phyloP scores from a whole-genome alignment of 2,329 filamentous ascomycete species.

The Chalaropsis ovoidea region DNA sequence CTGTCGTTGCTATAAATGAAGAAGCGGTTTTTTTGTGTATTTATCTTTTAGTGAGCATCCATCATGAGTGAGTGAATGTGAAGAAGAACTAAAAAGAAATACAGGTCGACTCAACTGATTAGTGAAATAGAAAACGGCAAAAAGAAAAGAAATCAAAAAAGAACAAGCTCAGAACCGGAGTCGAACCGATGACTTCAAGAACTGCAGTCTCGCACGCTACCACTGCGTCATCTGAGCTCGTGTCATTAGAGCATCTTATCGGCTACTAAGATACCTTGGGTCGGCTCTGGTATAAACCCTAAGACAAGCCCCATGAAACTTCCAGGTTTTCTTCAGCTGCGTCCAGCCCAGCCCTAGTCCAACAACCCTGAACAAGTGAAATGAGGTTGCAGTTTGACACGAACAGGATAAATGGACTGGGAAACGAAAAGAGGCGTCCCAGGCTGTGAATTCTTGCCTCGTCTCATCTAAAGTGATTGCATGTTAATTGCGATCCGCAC shows the following conservation, averaged over 20 bases:
- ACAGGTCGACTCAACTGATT: background rate
- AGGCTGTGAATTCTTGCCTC: background rate
- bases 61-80: too few species aligned
- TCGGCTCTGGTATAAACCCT: background rate
- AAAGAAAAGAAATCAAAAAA: conserved; percentile 10
- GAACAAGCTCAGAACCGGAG: conserved; percentile 24
- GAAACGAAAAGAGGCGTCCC: background rate
- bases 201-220: conserved; percentile 25
- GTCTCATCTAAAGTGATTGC: conserved; percentile 14
- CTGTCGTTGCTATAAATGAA: background rate
- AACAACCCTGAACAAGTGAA: background rate
- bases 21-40: too few species aligned
- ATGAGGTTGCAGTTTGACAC: background rate
- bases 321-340: too few species aligned
- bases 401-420: background rate
- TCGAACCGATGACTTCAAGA: conserved; percentile 25
- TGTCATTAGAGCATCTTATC: background rate
- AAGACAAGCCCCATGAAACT: background rate
- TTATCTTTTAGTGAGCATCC: too few species aligned
- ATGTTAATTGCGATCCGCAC: conserved; percentile 15
- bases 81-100: background rate
- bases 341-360: background rate
- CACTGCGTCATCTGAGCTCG: conserved; percentile 24
- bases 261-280: background rate
- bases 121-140: background rate